Percentiles rank a stretch among this genome's conserved stretches.
phyloP scores from a whole-genome alignment of 1,139 yeast genomes.

The Debaryomyces nepalensis region DNA sequence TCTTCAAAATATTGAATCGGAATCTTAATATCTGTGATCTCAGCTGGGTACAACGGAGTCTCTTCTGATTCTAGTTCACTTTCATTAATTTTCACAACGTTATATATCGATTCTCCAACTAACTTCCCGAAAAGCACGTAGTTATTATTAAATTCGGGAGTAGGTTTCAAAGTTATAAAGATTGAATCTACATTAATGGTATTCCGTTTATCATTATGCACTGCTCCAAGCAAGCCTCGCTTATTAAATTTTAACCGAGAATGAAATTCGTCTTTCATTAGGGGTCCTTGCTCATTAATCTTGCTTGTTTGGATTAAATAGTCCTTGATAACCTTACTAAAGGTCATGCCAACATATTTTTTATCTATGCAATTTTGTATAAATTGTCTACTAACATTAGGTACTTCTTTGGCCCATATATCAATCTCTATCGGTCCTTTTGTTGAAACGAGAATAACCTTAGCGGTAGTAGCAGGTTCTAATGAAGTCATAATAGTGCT shows the following conservation, averaged over 20 bases:
- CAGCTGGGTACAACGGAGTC: slow-evolving; percentile 57
- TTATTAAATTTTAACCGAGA: slow-evolving; percentile 56
- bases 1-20: slow-evolving; percentile 57
- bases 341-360: slow-evolving; percentile 43
- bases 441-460: slow-evolving; percentile 57
- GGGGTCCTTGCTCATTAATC: slow-evolving; percentile 14
- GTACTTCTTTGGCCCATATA: slow-evolving; percentile 75
- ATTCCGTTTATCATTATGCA: slow-evolving; percentile 33
- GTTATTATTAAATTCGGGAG: slow-evolving; percentile 49
- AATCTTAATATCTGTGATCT: slow-evolving; percentile 45
- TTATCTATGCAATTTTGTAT: slow-evolving; percentile 53
- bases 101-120: slow-evolving; percentile 61
- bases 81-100: slow-evolving; percentile 55
- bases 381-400: slow-evolving; percentile 53
- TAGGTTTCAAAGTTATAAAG: slow-evolving; percentile 55
- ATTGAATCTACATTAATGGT: slow-evolving; percentile 51
- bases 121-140: slow-evolving; percentile 67
- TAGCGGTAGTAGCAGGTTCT: slow-evolving; percentile 69
- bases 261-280: slow-evolving; percentile 53
- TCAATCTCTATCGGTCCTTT: slow-evolving; percentile 67
- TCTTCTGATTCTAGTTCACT: slow-evolving; percentile 50
- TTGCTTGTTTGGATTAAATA: slow-evolving; percentile 36
- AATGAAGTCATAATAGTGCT: slow-evolving; percentile 56
- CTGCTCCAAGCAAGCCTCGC: slow-evolving; percentile 63
- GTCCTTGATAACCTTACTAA: slow-evolving; percentile 44